Evolutionary conservation across 805 yeast species (phyloP), one percentile per base, ranked within the genome.

Genomic region (Candida montana): DNA sequence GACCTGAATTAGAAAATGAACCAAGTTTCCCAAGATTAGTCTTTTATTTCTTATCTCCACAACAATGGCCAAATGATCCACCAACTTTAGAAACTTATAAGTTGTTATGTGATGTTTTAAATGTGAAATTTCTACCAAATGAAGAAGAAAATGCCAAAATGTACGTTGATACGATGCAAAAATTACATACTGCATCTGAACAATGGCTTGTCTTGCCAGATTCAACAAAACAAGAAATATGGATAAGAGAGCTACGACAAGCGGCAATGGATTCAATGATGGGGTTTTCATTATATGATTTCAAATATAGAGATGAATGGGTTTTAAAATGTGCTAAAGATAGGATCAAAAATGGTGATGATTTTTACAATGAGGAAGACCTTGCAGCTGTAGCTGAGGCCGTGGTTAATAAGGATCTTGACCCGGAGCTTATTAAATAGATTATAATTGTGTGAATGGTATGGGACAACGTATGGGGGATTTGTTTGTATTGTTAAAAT

Each of bases 1-100:
- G 52, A 17, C 77, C 78, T 2, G 34, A 47, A 8, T 45, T 74
- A 12, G 68, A 69, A 9, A 59, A 64, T 3, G 66, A 69, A 40
- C 74, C 79, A 12, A 62, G 76, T 4, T 75, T 75, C 53, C 74
- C 79, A 12, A 55, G 72, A 51, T 52, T 74, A 53, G 75, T 72
- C 10, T 52, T 74, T 6, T 72, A 65, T 44, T 72, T 74, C 48
- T 50, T 72, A 3, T 65, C 72, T 1, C 68, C 75, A 3, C 45
- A 56, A 9, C 55, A 58, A 16, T 74, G 80, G 80, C 80, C 80
- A 0, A 69, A 68, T 40, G 76, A 70, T 41, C 76, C 76, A 2
- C 79, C 79, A 15, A 71, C 75, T 2, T 51, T 59, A 38, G 72
- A 70, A 47, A 70, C 76, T 1, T 67, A 62, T 40, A 59, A 64